These are phyloP conservation scores for Phytophthora citrophthora DNA, from an alignment of 352 stramenopile species.

Conservation along the genomic window DNA sequence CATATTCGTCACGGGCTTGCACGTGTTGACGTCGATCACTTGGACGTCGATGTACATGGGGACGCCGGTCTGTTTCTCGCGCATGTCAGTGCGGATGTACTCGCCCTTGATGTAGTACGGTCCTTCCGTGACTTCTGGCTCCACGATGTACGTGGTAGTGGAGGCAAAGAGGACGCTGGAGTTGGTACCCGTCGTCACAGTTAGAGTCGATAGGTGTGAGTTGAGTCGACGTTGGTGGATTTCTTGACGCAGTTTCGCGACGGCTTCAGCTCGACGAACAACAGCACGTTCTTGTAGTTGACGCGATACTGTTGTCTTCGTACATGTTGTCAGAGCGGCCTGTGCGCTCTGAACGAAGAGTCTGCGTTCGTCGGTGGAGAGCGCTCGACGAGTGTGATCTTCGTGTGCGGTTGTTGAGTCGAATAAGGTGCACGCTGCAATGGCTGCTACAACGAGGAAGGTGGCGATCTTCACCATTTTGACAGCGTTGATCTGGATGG, in stretches of 20 bases:
- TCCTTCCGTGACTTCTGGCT: constrained; percentile 34
- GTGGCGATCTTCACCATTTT: constrained; percentile 16
- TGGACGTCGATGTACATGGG: constrained; percentile 32
- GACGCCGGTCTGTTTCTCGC: constrained; percentile 23
- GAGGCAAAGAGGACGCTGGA: constrained; percentile 19
- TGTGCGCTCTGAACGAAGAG: constrained; percentile 17
- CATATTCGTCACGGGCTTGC: constrained; percentile 24
- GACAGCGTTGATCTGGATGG: background rate
- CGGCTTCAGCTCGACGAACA: constrained; percentile 8
- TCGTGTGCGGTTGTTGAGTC: constrained; percentile 9
- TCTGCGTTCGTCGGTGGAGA: constrained; percentile 17
- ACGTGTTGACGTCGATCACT: constrained; percentile 32
- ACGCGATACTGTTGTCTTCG: background rate
- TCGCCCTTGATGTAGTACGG: constrained; percentile 35
- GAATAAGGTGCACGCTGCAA: constrained; percentile 5
- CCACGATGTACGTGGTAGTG: constrained; percentile 10
- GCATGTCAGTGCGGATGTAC: constrained; percentile 29
- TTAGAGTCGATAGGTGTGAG: background rate
- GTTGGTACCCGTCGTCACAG: constrained; percentile 7
- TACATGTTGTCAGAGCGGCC: constrained; percentile 7
- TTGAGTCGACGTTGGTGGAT: constrained; percentile 21
- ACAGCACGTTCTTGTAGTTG: constrained; percentile 23
- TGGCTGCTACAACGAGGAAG: constrained; percentile 5
- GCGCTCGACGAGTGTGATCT: background rate
- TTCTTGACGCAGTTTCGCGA: constrained; percentile 21